These are phyloP conservation scores for Termitomyces heimii DNA, from an alignment of 768 basidiomycete genomes.

Conservation along the genomic window DNA sequence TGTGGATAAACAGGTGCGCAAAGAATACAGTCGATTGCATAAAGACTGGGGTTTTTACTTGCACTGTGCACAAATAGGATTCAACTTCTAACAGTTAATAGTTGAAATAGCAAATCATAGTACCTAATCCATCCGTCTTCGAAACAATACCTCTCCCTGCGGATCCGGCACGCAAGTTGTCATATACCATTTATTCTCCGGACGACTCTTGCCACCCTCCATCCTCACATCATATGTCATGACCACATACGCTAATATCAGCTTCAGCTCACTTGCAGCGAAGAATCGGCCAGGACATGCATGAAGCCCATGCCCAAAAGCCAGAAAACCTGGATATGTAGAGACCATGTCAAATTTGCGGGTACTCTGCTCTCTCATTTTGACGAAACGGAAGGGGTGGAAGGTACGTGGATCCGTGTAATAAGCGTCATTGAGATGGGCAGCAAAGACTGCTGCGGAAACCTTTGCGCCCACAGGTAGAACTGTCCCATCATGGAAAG, in stretches of 20 bases:
- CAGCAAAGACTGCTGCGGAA: slow-evolving; percentile 16
- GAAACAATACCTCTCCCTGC: slow-evolving; percentile 7
- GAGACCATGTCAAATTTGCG: slow-evolving; percentile 28
- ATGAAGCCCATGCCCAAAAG: slow-evolving; percentile 16
- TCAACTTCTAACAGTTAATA: too few relatives aligned
- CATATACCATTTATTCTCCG: slow-evolving; percentile 10
- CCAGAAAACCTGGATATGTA: slow-evolving; percentile 24
- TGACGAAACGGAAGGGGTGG: slow-evolving; percentile 37
- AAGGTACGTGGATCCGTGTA: slow-evolving; percentile 27
- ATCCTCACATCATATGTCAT: slow-evolving; percentile 22
- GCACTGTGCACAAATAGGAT: too few relatives aligned
- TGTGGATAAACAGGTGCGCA: too few relatives aligned
- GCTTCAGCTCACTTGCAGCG: slow-evolving; percentile 21
- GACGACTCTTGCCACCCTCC: slow-evolving; percentile 4
- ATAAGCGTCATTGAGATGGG: slow-evolving; percentile 19
- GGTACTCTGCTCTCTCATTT: slow-evolving; percentile 22
- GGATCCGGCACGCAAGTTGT: slow-evolving; percentile 6
- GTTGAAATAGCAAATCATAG: not conserved
- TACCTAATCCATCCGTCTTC: not conserved
- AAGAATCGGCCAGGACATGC: slow-evolving; percentile 18
- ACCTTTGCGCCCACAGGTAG: slow-evolving; percentile 22
- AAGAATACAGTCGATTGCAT: too few relatives aligned
- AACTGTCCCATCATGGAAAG: slow-evolving; percentile 21
- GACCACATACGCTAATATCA: slow-evolving; percentile 28
- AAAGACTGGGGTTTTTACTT: too few relatives aligned